phyloP scores from a whole-genome alignment of 2,329 filamentous ascomycete genomes.

The Exophiala bonariae region DNA sequence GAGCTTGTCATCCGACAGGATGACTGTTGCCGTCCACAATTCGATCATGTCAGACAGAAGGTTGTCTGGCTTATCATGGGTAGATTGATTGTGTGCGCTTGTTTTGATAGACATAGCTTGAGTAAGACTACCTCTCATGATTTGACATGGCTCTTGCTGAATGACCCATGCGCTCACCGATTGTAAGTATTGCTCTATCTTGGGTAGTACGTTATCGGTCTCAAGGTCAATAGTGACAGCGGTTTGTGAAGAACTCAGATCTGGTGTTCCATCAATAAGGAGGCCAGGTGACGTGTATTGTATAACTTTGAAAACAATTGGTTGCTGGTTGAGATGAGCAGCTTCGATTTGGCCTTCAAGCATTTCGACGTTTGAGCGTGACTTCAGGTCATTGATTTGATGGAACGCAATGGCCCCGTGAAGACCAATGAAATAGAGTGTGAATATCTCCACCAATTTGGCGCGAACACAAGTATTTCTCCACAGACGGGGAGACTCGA shows the following conservation, averaged over 20 bases:
- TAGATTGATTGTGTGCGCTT: neutral
- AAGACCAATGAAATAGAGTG: constrained; percentile 56
- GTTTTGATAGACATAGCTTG: constrained; percentile 10
- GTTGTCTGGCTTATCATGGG: constrained; percentile 36
- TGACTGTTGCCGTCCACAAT: constrained; percentile 57
- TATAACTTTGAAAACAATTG: constrained; percentile 47
- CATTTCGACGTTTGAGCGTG: constrained; percentile 37
- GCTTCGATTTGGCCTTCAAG: constrained; percentile 55
- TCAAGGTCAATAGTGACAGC: constrained; percentile 53
- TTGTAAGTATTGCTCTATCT: constrained; percentile 56
- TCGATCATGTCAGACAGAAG: constrained; percentile 54
- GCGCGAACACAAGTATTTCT: constrained; percentile 61
- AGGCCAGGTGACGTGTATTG: constrained; percentile 39
- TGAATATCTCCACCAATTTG: constrained; percentile 58
- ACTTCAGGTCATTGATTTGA: constrained; percentile 48
- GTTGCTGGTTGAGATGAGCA: constrained; percentile 55
- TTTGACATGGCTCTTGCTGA: constrained; percentile 49
- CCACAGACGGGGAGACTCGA: constrained; percentile 63
- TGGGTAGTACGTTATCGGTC: constrained; percentile 50
- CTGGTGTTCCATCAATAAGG: constrained; percentile 31
- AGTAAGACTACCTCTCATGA: constrained; percentile 39
- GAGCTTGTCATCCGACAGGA: constrained; percentile 44
- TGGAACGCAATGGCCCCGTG: constrained; percentile 55
- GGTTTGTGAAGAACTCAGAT: constrained; percentile 35
- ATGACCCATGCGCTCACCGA: constrained; percentile 39